A percentile compares a stretch with the other conserved stretches of the same genome.
Evolutionary conservation across 2,329 filamentous ascomycete species (phyloP).

Genomic region (Paradendryphiella salina): DNA sequence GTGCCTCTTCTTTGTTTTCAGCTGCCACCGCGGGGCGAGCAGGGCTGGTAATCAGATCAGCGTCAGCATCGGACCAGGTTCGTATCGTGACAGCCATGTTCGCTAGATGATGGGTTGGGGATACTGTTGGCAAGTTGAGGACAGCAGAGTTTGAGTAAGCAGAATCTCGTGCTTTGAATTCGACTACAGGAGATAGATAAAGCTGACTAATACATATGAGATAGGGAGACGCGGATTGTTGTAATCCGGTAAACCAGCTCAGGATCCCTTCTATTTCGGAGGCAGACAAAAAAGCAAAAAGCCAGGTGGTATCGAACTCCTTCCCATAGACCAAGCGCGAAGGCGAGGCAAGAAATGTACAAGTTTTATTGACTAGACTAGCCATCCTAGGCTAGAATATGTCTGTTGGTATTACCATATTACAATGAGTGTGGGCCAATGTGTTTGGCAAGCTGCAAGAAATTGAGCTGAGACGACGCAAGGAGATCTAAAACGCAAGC

Average conservation of each 20-base stretch:
- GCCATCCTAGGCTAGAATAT: constrained; percentile 4
- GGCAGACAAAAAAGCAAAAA: background rate
- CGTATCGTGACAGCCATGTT: too few species aligned
- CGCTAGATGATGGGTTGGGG: too few species aligned
- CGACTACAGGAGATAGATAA: too few species aligned
- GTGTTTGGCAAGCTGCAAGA: background rate
- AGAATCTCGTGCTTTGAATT: too few species aligned
- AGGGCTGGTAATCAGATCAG: too few species aligned
- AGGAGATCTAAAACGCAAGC: constrained; percentile 4
- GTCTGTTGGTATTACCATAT: constrained; percentile 1
- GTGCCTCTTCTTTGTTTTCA: too few species aligned
- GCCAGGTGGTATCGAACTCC: constrained; percentile 1
- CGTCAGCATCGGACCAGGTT: too few species aligned
- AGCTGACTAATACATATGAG: background rate
- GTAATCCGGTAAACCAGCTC: background rate
- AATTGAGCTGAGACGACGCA: background rate
- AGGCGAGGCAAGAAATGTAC: constrained; percentile 1
- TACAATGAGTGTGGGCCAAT: background rate
- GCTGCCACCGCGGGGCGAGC: too few species aligned
- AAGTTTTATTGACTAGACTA: constrained; percentile 1
- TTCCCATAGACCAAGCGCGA: background rate
- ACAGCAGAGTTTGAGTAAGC: too few species aligned
- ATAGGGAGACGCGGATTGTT: background rate
- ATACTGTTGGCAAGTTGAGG: too few species aligned
- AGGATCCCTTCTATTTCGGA: background rate